A percentile compares a stretch with the other conserved stretches of the same genome.
phyloP scores from a whole-genome alignment of 164 flowering plant genomes.

The Magnolia officinalis region DNA sequence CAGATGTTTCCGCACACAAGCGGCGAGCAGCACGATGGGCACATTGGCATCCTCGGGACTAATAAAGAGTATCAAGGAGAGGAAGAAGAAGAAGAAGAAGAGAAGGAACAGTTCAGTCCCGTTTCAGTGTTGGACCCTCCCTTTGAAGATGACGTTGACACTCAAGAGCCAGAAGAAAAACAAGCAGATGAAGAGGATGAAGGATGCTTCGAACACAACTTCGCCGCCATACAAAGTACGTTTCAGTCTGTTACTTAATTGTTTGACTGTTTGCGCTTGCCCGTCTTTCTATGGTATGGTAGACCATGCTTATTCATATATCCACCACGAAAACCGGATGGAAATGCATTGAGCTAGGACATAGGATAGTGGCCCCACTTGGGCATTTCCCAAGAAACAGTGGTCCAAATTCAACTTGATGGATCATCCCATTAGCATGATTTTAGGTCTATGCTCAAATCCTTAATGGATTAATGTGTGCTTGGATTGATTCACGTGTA shows the following conservation, averaged over 20 bases:
- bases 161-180: not conserved
- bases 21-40: not conserved
- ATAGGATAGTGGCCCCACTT: no score
- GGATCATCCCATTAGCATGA: no score
- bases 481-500: no score
- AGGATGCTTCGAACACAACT: not conserved
- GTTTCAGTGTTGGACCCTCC: slow-evolving; percentile 7
- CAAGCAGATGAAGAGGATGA: not conserved
- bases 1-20: not conserved
- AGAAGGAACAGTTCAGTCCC: slow-evolving; percentile 5
- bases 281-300: not conserved
- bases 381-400: no score
- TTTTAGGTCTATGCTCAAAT: no score
- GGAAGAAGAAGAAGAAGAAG: not conserved
- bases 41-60: not conserved
- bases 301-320: no score
- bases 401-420: no score
- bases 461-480: no score
- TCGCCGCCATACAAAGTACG: slow-evolving; percentile 2
- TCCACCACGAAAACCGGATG: no score
- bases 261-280: not conserved
- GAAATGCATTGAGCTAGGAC: no score
- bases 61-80: not conserved
- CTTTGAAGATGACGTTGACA: not conserved
- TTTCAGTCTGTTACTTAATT: not conserved